Evolutionary conservation across 78 protist species (phyloP), one percentile per base, ranked within the genome.

Genomic region (Parvularia atlantis): DNA sequence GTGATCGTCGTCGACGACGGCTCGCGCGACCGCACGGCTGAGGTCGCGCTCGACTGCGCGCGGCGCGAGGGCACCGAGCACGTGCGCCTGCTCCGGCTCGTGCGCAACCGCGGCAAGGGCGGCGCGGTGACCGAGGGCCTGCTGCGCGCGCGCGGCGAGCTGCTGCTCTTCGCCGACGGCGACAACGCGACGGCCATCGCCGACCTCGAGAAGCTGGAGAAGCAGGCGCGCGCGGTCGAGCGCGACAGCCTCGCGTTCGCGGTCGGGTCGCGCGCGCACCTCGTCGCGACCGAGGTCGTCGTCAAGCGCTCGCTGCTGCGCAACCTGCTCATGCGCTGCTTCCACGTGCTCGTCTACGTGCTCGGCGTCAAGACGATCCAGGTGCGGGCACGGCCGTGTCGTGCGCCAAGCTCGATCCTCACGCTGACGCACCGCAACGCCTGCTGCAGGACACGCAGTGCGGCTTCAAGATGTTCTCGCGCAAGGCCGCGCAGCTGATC

Each of bases 1-100:
- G 59, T 87, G 48, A 84, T 87, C 28, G 75, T 87, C 20, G 83
- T 84, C 1, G 81, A 84, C 75, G 92, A 87, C 57, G 88, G 88
- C 39, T 73, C 83, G 30, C 58, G 59, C 20, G 92, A 87, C 52
- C 24, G 44, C 30, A 87, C 92, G 13, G 6, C 70, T 0, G 48
- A 73, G 13, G 17, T 68, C 0, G 83, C 74, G 11, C 1, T 57
- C 26, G 64, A 31, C 22, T 80, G 54, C 43, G 40, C 71, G 24
- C 53, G 79, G 57, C 33, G n/a, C 2, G 56, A 64, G 41, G 35
- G 65, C 19, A 14, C 33, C 20, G 76, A 80, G 37, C 69, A 65
- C n/a, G 61, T 86, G 14, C 37, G 85, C 40, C 46, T 77, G 22
- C 44, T 84, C 20, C 46, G 62, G 24, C 46, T 76, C 16, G 71